Base-by-base conservation (phyloP, 225 moss, liverwort and hornwort genomes). In the Lunularia cruciata region DNA sequence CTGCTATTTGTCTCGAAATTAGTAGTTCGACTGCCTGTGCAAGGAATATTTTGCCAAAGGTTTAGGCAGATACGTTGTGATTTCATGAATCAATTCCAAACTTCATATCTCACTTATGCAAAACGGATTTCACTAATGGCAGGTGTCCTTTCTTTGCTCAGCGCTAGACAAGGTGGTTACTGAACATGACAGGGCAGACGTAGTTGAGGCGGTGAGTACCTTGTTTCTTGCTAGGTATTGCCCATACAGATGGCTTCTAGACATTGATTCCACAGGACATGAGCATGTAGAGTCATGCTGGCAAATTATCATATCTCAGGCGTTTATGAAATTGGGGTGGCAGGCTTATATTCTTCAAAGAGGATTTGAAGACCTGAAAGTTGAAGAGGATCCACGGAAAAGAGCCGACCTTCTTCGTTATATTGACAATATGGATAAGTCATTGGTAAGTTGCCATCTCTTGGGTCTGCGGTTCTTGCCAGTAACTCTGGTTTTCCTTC, bases 321-420 rank as follows among this genome's bases (percentile, higher is more conserved):
- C 10, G 15, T n/a, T 38, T 20, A 9, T 68, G 31, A 38, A 54
- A 45, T 26, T 72, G 36, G 7, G 67, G 56, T 65, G 63, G 38
- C 72, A 92, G 92, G 95, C 88, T 47, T 72, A 59, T 49, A 75
- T 68, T 60, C 71, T 96, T 77, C 90, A 90, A 82, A 87, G 71
- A 32, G 95, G 95, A 57, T 92, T 96, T 75, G 90, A 92, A 63
- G 74, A 78, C 60, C 69, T 96, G 36, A 87, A 90, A 69, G 52
- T 61, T 11, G 81, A 76, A 65, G 90, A 96, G 72, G 85, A 90
- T 73, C 95, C 95, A 40, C 82, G 90, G 56, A 90, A 87, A 76
- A 79, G 92, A 61, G 95, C 92, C 57, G 90, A 92, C 53, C 75
- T 92, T 68, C 80, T 96, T 59, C 90, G 92, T 45, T 92, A 92